phyloP scores from a whole-genome alignment of 768 basidiomycete genomes.

The Scleroderma bovista region DNA sequence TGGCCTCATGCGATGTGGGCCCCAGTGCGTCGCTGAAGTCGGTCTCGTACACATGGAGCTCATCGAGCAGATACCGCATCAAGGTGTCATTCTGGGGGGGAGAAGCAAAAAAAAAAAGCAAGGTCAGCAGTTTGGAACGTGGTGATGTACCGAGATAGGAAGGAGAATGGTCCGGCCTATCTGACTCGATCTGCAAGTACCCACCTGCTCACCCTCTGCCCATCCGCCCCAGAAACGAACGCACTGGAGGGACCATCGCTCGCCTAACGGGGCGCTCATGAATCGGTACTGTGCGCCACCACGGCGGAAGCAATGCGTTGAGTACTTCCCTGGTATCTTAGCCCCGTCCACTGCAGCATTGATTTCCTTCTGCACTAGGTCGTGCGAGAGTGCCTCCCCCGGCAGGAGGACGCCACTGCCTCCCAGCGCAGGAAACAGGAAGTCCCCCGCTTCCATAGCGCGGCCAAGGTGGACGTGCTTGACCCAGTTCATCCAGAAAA shows the following conservation, averaged over 20 bases:
- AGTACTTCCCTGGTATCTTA: slow-evolving; percentile 10
- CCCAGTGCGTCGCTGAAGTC: slow-evolving; percentile 14
- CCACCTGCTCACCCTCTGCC: slow-evolving; percentile 33
- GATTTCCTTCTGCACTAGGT: slow-evolving; percentile 18
- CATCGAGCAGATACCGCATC: slow-evolving; percentile 23
- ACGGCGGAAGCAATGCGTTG: slow-evolving; percentile 23
- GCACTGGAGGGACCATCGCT: slow-evolving; percentile 31
- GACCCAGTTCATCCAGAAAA: slow-evolving; percentile 4
- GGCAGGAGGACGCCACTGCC: slow-evolving; percentile 17
- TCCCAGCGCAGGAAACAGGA: slow-evolving; percentile 19
- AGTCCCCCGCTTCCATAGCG: slow-evolving; percentile 10
- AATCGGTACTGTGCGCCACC: slow-evolving; percentile 27
- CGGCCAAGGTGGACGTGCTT: neutral
- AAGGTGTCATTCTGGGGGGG: slow-evolving; percentile 1
- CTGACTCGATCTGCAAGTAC: too few species aligned
- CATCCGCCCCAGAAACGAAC: slow-evolving; percentile 42
- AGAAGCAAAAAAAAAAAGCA: neutral
- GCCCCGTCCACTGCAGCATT: slow-evolving; percentile 8
- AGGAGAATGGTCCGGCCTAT: too few species aligned
- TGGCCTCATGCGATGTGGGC: neutral
- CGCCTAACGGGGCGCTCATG: slow-evolving; percentile 27
- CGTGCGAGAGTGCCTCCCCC: slow-evolving; percentile 17
- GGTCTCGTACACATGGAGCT: slow-evolving; percentile 21
- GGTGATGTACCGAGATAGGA: neutral
- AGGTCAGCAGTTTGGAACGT: too few species aligned